A percentile compares a stretch with the other conserved stretches of the same genome.
phyloP scores from a whole-genome alignment of 805 yeast genomes.

The Teunomyces gatunensis region DNA sequence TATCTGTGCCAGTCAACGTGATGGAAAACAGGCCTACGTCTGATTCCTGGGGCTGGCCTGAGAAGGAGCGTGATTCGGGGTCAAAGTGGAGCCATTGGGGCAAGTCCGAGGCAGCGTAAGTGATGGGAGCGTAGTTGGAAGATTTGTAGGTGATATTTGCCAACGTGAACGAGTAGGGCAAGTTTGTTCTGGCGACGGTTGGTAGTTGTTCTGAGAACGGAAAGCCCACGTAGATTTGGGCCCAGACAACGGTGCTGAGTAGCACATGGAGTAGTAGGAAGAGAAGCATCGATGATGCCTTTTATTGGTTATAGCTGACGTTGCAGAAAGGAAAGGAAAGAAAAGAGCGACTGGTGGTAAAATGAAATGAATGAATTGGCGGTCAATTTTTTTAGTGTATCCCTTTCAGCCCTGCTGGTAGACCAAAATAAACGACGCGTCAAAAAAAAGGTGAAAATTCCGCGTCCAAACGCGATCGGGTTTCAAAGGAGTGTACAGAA shows the following conservation, averaged over 20 bases:
- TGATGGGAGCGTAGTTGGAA: slow-evolving; percentile 34
- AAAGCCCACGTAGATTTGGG: slow-evolving; percentile 60
- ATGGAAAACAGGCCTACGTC: slow-evolving; percentile 43
- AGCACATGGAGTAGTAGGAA: slow-evolving; percentile 10
- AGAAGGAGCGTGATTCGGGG: slow-evolving; percentile 51
- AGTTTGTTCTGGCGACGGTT: slow-evolving; percentile 73
- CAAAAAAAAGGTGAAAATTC: background rate
- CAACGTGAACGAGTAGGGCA: slow-evolving; percentile 60
- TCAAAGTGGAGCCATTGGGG: slow-evolving; percentile 86
- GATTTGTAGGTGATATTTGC: slow-evolving; percentile 65
- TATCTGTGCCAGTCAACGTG: slow-evolving; percentile 64
- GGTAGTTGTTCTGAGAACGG: slow-evolving; percentile 86
- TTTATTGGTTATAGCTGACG: background rate
- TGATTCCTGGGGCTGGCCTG: slow-evolving; percentile 64
- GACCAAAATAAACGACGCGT: background rate
- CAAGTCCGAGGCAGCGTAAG: slow-evolving; percentile 53
- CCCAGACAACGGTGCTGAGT: slow-evolving; percentile 15
- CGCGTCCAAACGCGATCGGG: background rate
- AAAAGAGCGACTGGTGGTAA: background rate
- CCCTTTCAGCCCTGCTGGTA: background rate
- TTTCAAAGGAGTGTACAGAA: background rate
- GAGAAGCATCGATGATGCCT: slow-evolving; percentile 9
- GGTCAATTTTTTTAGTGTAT: background rate
- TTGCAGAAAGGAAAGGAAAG: background rate
- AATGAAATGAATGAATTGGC: background rate